Evolutionary conservation across 108 stramenopile genomes (phyloP).

Genomic region (Conticribra weissflogii): DNA sequence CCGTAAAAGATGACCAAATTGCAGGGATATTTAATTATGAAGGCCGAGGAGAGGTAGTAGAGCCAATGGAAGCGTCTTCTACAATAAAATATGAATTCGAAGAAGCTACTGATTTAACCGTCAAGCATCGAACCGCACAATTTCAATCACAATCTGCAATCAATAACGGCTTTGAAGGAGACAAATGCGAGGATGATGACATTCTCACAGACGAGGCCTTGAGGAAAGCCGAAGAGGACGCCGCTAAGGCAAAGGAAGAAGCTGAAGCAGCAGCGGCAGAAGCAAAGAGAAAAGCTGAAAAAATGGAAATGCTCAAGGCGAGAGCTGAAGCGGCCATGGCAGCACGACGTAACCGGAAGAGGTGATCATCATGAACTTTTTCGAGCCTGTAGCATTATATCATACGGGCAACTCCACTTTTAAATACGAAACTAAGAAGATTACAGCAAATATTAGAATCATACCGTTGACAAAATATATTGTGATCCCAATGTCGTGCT

Average conservation of each 20-base stretch:
- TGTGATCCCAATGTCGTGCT: too few relatives aligned
- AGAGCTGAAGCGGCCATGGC: slow-evolving; percentile 50
- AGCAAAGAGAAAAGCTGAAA: slow-evolving; percentile 76
- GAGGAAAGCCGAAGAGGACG: slow-evolving; percentile 45
- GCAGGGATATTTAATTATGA: slow-evolving; percentile 45
- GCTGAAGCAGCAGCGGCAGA: slow-evolving; percentile 56
- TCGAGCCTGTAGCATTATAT: too few relatives aligned
- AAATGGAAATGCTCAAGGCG: slow-evolving; percentile 69
- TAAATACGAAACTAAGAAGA: too few relatives aligned
- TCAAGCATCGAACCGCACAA: slow-evolving; percentile 21
- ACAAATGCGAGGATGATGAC: slow-evolving; percentile 37
- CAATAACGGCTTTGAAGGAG: slow-evolving; percentile 5
- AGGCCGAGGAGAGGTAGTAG: slow-evolving; percentile 36
- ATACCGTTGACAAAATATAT: too few relatives aligned
- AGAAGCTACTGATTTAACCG: slow-evolving; percentile 4
- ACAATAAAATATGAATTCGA: neutral
- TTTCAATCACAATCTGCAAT: slow-evolving; percentile 22
- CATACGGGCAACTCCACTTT: too few relatives aligned
- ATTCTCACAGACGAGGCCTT: slow-evolving; percentile 41
- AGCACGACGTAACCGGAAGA: slow-evolving; percentile 34
- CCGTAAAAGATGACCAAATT: slow-evolving; percentile 11
- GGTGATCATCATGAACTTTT: too few relatives aligned
- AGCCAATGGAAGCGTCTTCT: neutral
- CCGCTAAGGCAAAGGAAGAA: slow-evolving; percentile 32
- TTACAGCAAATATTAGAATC: too few relatives aligned